Evolutionary conservation across 164 flowering plant species (phyloP).

Genomic region (Pachysandra terminalis): DNA sequence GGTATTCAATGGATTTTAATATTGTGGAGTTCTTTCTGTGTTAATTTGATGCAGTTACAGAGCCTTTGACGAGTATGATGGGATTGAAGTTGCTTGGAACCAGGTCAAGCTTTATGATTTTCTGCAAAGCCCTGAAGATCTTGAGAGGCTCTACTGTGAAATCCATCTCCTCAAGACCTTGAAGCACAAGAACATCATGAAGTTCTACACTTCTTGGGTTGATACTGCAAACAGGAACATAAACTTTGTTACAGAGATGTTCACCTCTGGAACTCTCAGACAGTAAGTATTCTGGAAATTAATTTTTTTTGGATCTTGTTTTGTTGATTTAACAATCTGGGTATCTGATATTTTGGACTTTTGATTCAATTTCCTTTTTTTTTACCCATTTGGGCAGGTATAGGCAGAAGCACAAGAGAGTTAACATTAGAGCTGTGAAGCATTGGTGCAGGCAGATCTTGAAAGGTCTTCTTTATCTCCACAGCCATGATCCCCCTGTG

Average conservation of each 20-base stretch:
- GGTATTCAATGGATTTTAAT: conserved; percentile 2
- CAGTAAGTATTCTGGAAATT: conserved; percentile 40
- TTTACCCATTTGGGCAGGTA: conserved; percentile 42
- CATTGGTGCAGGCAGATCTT: conserved; percentile 98
- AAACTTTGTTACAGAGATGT: conserved; percentile 96
- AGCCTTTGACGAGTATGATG: conserved; percentile 96
- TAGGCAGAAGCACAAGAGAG: conserved; percentile 84
- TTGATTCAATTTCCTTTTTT: not conserved
- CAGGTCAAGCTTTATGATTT: conserved; percentile 91
- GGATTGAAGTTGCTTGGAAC: conserved; percentile 98
- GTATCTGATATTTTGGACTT: not conserved
- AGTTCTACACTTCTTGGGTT: conserved; percentile 95
- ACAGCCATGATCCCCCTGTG: conserved; percentile 85
- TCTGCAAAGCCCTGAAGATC: conserved; percentile 74
- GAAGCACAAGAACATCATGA: conserved; percentile 91
- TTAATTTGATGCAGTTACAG: conserved; percentile 58
- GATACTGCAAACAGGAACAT: conserved; percentile 80
- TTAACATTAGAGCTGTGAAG: conserved; percentile 90
- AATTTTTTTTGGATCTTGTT: conserved; percentile 12
- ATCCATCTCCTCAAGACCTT: conserved; percentile 91
- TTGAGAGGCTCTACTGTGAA: conserved; percentile 87
- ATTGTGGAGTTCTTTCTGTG: not conserved
- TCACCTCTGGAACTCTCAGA: conserved; percentile 95
- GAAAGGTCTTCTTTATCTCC: conserved; percentile 87
- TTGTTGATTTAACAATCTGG: not conserved